Evolutionary conservation across 306 rosid species (phyloP).

Genomic region (Vigna mungo): DNA sequence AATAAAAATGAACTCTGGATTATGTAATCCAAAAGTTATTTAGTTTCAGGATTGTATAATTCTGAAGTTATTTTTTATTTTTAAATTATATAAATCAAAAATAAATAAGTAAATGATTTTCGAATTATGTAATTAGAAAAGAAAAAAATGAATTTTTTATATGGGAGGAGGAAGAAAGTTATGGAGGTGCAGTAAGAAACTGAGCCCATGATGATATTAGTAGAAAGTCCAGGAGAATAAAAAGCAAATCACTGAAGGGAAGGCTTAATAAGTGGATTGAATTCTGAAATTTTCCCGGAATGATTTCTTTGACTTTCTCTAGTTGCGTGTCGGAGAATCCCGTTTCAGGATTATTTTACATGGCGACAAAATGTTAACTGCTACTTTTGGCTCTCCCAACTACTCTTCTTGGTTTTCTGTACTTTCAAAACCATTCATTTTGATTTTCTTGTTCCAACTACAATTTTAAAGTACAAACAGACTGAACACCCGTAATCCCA

Average conservation of each 20-base stretch:
- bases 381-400: constrained; percentile 28
- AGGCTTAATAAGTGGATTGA: neutral
- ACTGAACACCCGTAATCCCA: neutral
- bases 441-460: constrained; percentile 1
- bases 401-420: constrained; percentile 30
- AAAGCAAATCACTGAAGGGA: neutral
- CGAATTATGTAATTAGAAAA: no score
- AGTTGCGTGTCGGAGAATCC: neutral
- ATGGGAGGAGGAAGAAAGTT: no score
- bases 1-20: no score
- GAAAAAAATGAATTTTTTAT: no score
- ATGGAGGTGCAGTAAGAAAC: no score
- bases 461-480: constrained; percentile 8
- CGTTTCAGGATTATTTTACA: constrained; percentile 24
- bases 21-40: no score
- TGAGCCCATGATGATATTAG: no score
- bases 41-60: no score
- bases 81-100: no score
- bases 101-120: no score
- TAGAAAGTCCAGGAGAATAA: neutral
- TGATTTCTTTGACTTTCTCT: neutral
- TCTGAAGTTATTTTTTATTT: no score
- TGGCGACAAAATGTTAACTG: constrained; percentile 33
- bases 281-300: constrained; percentile 32
- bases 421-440: constrained; percentile 15